Conservation (phyloP, 176 grass and related monocot species). For the Typha latifolia region DNA sequence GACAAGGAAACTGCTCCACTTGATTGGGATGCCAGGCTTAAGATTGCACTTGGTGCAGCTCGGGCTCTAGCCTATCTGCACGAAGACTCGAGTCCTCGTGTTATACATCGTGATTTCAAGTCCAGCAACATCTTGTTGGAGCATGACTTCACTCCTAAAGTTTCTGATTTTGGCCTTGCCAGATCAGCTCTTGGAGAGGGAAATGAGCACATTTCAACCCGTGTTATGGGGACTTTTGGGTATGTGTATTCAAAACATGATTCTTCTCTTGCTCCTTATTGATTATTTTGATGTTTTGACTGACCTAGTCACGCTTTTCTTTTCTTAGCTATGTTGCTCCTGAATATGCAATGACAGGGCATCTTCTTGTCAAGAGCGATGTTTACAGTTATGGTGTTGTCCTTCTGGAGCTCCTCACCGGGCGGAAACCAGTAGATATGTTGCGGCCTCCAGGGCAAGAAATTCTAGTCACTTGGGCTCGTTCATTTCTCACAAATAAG, state of each 20-base stretch:
- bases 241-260: slow-evolving; percentile 30
- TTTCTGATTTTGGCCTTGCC: slow-evolving; percentile 93
- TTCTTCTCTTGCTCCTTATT: slow-evolving; percentile 14
- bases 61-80: slow-evolving; percentile 88
- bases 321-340: slow-evolving; percentile 81
- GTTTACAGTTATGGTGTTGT: slow-evolving; percentile 99
- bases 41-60: slow-evolving; percentile 85
- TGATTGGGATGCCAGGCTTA: slow-evolving; percentile 83
- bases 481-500: slow-evolving; percentile 62
- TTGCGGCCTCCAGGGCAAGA: slow-evolving; percentile 83
- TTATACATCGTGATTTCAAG: slow-evolving; percentile 99
- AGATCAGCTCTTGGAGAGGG: slow-evolving; percentile 64
- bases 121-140: slow-evolving; percentile 97
- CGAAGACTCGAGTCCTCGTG: slow-evolving; percentile 96
- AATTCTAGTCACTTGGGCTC: slow-evolving; percentile 86
- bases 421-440: slow-evolving; percentile 94
- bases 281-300: slow-evolving; percentile 11
- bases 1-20: slow-evolving; percentile 49
- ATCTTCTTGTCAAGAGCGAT: slow-evolving; percentile 97
- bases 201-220: slow-evolving; percentile 90
- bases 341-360: slow-evolving; percentile 97
- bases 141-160: slow-evolving; percentile 81
- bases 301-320: slow-evolving; percentile 4
- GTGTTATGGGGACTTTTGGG: slow-evolving; percentile 99
- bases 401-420: slow-evolving; percentile 88